phyloP scores from a whole-genome alignment of 2,329 filamentous ascomycete genomes.

The Lachnellula occidentalis region DNA sequence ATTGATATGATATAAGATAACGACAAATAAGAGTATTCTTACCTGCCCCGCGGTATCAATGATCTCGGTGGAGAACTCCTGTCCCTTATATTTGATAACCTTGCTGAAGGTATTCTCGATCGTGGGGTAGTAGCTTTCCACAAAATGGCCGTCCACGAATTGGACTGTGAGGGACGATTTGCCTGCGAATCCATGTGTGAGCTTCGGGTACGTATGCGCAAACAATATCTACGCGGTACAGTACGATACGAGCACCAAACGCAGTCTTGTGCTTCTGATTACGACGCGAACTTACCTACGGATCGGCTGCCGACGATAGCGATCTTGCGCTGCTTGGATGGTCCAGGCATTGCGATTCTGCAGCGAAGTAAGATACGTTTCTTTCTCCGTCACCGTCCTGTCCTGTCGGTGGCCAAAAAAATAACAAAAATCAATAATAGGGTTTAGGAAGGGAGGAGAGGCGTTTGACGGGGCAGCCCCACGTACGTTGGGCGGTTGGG shows the following conservation, averaged over 20 bases:
- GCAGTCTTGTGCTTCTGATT: neutral
- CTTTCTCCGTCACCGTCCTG: neutral
- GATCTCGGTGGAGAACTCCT: conserved; percentile 94
- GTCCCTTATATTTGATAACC: conserved; percentile 84
- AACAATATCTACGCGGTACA: neutral
- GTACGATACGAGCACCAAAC: too few relatives aligned
- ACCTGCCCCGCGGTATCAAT: conserved; percentile 97
- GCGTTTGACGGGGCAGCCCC: too few relatives aligned
- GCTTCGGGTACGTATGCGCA: neutral
- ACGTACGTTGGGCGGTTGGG: too few relatives aligned
- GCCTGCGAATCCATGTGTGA: conserved; percentile 48
- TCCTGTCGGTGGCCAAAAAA: neutral
- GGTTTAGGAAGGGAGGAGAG: too few relatives aligned
- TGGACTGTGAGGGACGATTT: conserved; percentile 97
- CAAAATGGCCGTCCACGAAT: conserved; percentile 96
- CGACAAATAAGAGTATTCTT: conserved; percentile 27
- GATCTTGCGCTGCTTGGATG: conserved; percentile 82
- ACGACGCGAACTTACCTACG: conserved; percentile 59
- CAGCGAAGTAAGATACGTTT: neutral
- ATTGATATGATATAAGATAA: neutral
- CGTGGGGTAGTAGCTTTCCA: conserved; percentile 98
- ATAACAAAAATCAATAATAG: too few relatives aligned
- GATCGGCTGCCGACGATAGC: conserved; percentile 93
- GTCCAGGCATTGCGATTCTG: conserved; percentile 21
- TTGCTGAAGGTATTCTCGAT: conserved; percentile 99